Evolutionary conservation across 371 early-diverging fungal genomes (phyloP).

Genomic region (Funneliformis caledonium): DNA sequence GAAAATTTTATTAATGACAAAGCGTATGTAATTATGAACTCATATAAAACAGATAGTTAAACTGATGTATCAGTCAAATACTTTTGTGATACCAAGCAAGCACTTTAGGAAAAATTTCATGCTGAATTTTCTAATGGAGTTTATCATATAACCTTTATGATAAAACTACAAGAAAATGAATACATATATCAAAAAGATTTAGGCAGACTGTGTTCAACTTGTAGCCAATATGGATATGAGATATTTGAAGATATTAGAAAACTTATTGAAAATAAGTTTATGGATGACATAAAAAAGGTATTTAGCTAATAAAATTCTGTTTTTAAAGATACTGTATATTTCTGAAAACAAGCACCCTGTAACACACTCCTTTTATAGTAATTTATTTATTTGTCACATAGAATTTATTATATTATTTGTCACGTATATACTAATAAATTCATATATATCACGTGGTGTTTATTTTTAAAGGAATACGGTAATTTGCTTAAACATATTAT

Average conservation of each 20-base stretch:
- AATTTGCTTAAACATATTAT: background rate
- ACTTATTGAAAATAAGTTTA: conserved; percentile 5
- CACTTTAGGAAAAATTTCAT: background rate
- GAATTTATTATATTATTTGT: too few relatives aligned
- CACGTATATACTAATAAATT: too few relatives aligned
- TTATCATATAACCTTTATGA: background rate
- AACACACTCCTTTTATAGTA: too few relatives aligned
- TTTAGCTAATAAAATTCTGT: background rate
- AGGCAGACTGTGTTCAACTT: background rate
- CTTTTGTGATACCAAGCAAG: background rate
- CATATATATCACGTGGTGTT: too few relatives aligned
- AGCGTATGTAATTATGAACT: background rate
- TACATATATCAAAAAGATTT: background rate
- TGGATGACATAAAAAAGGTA: background rate
- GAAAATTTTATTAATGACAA: background rate
- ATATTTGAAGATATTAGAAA: conserved; percentile 3
- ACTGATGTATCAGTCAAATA: background rate
- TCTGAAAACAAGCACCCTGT: too few relatives aligned
- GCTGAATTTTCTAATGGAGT: background rate
- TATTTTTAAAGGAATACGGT: too few relatives aligned
- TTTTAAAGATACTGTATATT: too few relatives aligned
- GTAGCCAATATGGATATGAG: background rate
- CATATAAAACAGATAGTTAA: conserved; percentile 8
- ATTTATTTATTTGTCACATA: too few relatives aligned
- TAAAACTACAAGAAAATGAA: background rate